phyloP scores from a whole-genome alignment of 2,329 filamentous ascomycete species.

The Colletotrichum sp. region DNA sequence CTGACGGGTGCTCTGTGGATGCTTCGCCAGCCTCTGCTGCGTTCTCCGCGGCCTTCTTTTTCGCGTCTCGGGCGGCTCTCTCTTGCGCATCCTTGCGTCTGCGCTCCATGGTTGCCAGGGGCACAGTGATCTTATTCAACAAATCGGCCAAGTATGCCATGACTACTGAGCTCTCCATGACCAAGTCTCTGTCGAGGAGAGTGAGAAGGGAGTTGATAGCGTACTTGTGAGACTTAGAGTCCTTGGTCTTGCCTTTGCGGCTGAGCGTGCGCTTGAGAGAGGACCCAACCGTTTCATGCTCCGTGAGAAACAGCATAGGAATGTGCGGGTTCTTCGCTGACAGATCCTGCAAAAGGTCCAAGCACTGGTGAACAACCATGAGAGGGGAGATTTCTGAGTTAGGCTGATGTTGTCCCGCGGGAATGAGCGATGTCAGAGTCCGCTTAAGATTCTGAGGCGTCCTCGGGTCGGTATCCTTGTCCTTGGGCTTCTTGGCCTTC shows the following conservation, averaged over 20 bases:
- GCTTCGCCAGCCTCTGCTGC: slow-evolving; percentile 7
- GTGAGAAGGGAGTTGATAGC: slow-evolving; percentile 90
- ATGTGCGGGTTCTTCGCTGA: slow-evolving; percentile 87
- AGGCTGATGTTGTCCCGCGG: slow-evolving; percentile 53
- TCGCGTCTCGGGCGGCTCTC: slow-evolving; percentile 48
- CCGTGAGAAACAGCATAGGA: slow-evolving; percentile 89
- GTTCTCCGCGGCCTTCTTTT: slow-evolving; percentile 34
- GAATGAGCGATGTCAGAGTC: slow-evolving; percentile 65
- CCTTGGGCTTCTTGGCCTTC: slow-evolving; percentile 80
- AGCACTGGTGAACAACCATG: slow-evolving; percentile 93
- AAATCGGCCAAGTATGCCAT: slow-evolving; percentile 93
- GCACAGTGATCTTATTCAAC: slow-evolving; percentile 86
- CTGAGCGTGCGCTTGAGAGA: slow-evolving; percentile 78
- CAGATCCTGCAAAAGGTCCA: slow-evolving; percentile 83
- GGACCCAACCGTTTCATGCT: slow-evolving; percentile 80
- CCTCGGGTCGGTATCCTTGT: slow-evolving; percentile 68
- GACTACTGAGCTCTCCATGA: slow-evolving; percentile 95
- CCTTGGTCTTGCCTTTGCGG: slow-evolving; percentile 88
- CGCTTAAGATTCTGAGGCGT: slow-evolving; percentile 84
- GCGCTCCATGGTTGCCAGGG: slow-evolving; percentile 80
- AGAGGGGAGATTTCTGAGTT: slow-evolving; percentile 92
- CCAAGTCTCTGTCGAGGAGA: slow-evolving; percentile 89
- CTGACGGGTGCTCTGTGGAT: slow-evolving; percentile 21
- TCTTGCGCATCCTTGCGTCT: slow-evolving; percentile 75
- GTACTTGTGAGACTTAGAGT: slow-evolving; percentile 83